Percentiles rank a stretch among this genome's conserved stretches.
Evolutionary conservation across 1,284 basidiomycete genomes (phyloP).

Genomic region (Tilletia setariae): DNA sequence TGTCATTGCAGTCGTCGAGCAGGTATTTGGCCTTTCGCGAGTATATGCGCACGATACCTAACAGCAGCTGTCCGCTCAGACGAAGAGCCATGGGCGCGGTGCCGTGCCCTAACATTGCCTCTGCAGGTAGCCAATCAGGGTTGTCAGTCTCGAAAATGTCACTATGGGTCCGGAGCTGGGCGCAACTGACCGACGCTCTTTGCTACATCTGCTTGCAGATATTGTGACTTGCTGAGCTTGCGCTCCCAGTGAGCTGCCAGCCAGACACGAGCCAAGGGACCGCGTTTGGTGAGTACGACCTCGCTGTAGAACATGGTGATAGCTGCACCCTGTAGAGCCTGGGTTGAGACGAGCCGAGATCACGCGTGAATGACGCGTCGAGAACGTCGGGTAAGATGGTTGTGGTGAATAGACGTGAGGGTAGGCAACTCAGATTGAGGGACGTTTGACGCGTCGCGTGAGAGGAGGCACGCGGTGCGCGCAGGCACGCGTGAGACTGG

Average conservation of each 20-base stretch:
- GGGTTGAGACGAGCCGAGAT: too few species aligned
- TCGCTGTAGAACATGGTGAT: conserved; percentile 77
- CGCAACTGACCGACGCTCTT: conserved; percentile 75
- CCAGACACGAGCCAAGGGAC: conserved; percentile 94
- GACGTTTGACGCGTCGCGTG: too few species aligned
- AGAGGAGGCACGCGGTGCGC: too few species aligned
- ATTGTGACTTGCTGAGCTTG: conserved; percentile 92
- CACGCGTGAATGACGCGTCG: too few species aligned
- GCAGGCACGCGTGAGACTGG: too few species aligned
- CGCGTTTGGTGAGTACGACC: conserved; percentile 84
- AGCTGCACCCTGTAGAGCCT: too few species aligned
- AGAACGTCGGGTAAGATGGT: too few species aligned
- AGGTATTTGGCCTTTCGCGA: conserved; percentile 96
- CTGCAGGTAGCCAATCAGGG: too few species aligned
- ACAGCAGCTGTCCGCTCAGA: conserved; percentile 85
- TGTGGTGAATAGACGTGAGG: too few species aligned
- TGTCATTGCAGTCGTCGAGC: conserved; percentile 95
- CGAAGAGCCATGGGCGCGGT: conserved; percentile 82
- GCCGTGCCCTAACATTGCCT: conserved; percentile 67
- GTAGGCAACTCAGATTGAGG: too few species aligned
- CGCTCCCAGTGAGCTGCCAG: conserved; percentile 97
- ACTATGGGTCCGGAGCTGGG: too few species aligned
- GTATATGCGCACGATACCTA: conserved; percentile 95
- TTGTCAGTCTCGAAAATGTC: too few species aligned
- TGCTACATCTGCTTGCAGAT: conserved; percentile 87